A percentile compares a stretch with the other conserved stretches of the same genome.
phyloP scores from a whole-genome alignment of 2,329 filamentous ascomycete species.

The Onygenales sp. region DNA sequence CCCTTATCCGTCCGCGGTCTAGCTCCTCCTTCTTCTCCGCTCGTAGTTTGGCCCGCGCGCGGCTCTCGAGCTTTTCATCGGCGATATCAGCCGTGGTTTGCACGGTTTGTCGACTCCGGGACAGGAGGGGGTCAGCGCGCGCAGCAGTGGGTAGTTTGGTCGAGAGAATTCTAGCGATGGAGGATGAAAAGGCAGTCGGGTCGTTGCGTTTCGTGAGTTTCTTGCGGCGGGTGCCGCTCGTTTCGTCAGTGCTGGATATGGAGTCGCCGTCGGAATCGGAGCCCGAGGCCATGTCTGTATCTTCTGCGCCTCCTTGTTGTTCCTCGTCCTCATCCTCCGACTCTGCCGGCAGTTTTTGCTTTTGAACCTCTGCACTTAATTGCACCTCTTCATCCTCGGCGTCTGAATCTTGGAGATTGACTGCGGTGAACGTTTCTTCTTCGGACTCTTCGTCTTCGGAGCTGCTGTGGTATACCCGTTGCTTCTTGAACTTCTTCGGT shows the following conservation, averaged over 20 bases:
- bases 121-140: slow-evolving; percentile 81
- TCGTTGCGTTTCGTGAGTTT: slow-evolving; percentile 69
- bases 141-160: slow-evolving; percentile 78
- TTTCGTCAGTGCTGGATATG: slow-evolving; percentile 30
- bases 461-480: slow-evolving; percentile 53
- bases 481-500: slow-evolving; percentile 51
- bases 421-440: slow-evolving; percentile 14
- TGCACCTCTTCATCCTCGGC: slow-evolving; percentile 14
- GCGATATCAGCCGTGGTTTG: slow-evolving; percentile 62
- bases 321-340: slow-evolving; percentile 15
- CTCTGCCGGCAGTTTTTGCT: slow-evolving; percentile 6
- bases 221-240: slow-evolving; percentile 21
- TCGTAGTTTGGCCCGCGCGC: slow-evolving; percentile 67
- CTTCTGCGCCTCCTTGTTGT: slow-evolving; percentile 12
- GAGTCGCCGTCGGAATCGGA: slow-evolving; percentile 25
- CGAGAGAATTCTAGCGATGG: slow-evolving; percentile 82
- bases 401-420: slow-evolving; percentile 9
- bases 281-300: slow-evolving; percentile 22
- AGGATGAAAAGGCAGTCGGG: slow-evolving; percentile 80
- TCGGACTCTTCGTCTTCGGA: slow-evolving; percentile 45
- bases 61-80: slow-evolving; percentile 70
- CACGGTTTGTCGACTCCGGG: slow-evolving; percentile 66
- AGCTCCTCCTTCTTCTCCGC: slow-evolving; percentile 69
- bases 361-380: slow-evolving; percentile 16
- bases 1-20: slow-evolving; percentile 80